These are phyloP conservation scores for Alternaria panax DNA, from an alignment of 2,329 filamentous ascomycete genomes.

Conservation along the genomic window DNA sequence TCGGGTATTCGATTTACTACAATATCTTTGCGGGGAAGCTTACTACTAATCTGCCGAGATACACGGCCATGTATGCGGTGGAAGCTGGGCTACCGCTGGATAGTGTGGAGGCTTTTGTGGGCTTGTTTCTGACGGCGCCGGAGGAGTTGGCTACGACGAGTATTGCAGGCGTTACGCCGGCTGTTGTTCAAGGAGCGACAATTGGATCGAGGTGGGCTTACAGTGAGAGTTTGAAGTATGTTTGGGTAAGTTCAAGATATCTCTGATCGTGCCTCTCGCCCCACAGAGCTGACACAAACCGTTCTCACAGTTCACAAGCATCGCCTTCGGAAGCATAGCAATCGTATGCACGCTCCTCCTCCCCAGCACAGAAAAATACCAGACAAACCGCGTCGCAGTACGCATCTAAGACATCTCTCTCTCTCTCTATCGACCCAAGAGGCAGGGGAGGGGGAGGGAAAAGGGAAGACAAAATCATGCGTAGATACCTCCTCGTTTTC, in stretches of 20 bases:
- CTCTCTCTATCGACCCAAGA: too few relatives aligned
- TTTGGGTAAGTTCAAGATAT: slow-evolving; percentile 25
- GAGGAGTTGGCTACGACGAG: slow-evolving; percentile 20
- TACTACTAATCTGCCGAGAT: slow-evolving; percentile 31
- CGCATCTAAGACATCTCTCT: too few relatives aligned
- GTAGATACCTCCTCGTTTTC: too few relatives aligned
- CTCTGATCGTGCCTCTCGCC: not conserved
- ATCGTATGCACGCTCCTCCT: slow-evolving; percentile 40
- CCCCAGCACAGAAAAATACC: slow-evolving; percentile 44
- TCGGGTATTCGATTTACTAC: slow-evolving; percentile 49
- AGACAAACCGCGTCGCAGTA: slow-evolving; percentile 43
- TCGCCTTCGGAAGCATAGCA: slow-evolving; percentile 42
- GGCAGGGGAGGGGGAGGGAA: too few relatives aligned
- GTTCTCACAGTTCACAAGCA: slow-evolving; percentile 30
- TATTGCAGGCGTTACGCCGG: slow-evolving; percentile 37
- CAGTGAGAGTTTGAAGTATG: slow-evolving; percentile 42
- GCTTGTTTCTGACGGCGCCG: slow-evolving; percentile 38
- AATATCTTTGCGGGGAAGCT: slow-evolving; percentile 46
- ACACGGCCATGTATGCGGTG: slow-evolving; percentile 40
- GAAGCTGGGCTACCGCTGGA: slow-evolving; percentile 49
- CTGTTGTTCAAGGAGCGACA: slow-evolving; percentile 35
- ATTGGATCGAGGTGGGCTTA: slow-evolving; percentile 42
- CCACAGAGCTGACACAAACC: not conserved
- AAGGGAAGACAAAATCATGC: not conserved
- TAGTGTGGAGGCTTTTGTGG: slow-evolving; percentile 48